Conservation (phyloP, 2,329 filamentous ascomycete genomes). For the Trichoderma asperellum region DNA sequence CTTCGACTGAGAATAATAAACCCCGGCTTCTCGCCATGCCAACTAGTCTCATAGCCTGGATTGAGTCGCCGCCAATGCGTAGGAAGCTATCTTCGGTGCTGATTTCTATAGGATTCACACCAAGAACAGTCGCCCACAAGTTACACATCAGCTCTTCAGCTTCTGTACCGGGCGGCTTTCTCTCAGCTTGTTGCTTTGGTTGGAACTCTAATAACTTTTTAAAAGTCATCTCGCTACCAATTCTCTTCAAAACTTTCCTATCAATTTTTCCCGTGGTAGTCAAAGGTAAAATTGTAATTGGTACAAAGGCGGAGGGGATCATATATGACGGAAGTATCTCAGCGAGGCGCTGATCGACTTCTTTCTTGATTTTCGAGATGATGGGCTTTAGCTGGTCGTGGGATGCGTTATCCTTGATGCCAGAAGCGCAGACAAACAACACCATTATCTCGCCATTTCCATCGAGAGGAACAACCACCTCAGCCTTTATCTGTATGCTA, state of each 20-base stretch:
- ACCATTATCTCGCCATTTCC: neutral
- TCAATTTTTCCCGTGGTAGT: neutral
- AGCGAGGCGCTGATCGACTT: neutral
- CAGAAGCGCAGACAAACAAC: neutral
- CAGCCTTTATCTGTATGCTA: neutral
- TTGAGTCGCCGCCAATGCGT: slow-evolving; percentile 47
- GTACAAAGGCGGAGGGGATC: neutral
- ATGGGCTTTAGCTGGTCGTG: neutral
- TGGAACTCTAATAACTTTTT: neutral
- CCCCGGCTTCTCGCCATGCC: slow-evolving; percentile 39
- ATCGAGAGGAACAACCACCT: neutral
- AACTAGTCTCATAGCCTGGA: slow-evolving; percentile 50
- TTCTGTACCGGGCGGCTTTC: neutral
- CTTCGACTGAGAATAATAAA: neutral
- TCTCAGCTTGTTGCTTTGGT: neutral
- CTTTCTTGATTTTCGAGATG: neutral
- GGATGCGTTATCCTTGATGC: neutral
- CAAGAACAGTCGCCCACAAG: neutral
- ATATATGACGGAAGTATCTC: neutral
- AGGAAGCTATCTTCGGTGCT: neutral
- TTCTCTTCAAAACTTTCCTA: neutral
- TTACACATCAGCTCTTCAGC: neutral
- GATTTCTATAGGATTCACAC: neutral
- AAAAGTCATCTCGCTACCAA: neutral
- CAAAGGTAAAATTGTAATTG: neutral